These are phyloP conservation scores for Basipetospora sp. DNA, from an alignment of 2,329 filamentous ascomycete genomes.

Conservation along the genomic window DNA sequence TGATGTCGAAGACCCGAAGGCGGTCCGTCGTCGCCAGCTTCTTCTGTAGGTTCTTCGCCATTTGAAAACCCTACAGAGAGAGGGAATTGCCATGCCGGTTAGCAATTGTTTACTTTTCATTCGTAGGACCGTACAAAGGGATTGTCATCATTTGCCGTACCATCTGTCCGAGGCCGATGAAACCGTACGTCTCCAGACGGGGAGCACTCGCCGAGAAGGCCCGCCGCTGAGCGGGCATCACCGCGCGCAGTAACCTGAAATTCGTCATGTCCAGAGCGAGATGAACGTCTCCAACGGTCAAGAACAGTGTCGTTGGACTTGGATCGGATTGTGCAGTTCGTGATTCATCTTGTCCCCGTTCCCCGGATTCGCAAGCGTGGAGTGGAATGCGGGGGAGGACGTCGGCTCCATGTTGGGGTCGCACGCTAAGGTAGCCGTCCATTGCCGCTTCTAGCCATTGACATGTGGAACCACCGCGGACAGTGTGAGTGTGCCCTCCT, in stretches of 20 bases:
- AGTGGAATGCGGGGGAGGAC: no score
- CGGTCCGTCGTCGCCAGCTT: slow-evolving; percentile 37
- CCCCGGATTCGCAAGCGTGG: no score
- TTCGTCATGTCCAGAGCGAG: neutral
- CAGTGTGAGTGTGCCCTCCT: no score
- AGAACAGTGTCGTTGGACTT: no score
- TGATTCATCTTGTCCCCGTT: no score
- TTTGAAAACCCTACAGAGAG: slow-evolving; percentile 41
- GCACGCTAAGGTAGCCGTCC: no score
- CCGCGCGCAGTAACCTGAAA: neutral
- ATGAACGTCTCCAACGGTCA: no score
- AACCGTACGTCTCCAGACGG: slow-evolving; percentile 39
- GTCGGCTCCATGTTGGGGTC: no score
- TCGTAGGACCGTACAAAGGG: no score
- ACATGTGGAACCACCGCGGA: no score
- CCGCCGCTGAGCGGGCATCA: slow-evolving; percentile 23
- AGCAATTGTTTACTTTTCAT: neutral
- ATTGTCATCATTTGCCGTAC: slow-evolving; percentile 20
- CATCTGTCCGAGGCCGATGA: slow-evolving; percentile 48
- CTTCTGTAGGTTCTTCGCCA: slow-evolving; percentile 46
- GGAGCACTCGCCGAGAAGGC: slow-evolving; percentile 35
- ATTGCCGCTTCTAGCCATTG: no score
- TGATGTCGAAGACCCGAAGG: slow-evolving; percentile 42
- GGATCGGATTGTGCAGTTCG: no score
- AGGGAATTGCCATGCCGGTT: neutral